A percentile compares a stretch with the other conserved stretches of the same genome.
Conservation (phyloP, 345 rosid genomes). For the Durio zibethinus region DNA sequence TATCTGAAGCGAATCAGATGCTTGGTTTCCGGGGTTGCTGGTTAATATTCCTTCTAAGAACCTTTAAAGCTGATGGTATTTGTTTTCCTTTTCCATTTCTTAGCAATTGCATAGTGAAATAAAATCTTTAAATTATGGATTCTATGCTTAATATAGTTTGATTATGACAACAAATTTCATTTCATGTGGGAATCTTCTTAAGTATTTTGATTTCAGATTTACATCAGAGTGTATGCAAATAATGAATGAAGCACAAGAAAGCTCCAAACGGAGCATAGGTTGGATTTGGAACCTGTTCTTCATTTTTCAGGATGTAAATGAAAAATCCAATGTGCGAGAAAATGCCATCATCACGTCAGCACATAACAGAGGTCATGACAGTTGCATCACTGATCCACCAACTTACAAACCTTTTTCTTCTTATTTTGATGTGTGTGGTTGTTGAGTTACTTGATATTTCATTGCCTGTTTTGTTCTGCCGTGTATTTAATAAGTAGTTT, state of each 20-base stretch:
- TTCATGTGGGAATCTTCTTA: neutral
- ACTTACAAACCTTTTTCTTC: no score
- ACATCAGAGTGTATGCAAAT: neutral
- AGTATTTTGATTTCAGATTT: neutral
- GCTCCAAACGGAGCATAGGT: neutral
- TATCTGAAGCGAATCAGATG: slow-evolving; percentile 98
- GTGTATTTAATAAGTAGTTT: no score
- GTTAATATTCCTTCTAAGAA: slow-evolving; percentile 26
- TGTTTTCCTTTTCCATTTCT: neutral
- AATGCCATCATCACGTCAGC: no score
- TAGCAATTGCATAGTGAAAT: neutral
- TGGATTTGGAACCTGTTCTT: no score
- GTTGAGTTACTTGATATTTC: no score
- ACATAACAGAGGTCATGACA: no score
- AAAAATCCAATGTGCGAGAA: no score
- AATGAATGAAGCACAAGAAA: slow-evolving; percentile 1
- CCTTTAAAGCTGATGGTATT: neutral
- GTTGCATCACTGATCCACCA: no score
- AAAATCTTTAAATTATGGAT: neutral
- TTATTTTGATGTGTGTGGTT: no score
- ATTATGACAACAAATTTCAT: neutral
- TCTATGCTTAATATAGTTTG: neutral
- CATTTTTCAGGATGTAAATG: no score
- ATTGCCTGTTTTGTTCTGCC: no score
- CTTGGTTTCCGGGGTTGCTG: slow-evolving; percentile 99